Evolutionary conservation across 768 basidiomycete genomes (phyloP), one percentile per base, ranked within the genome.

Genomic region (Tubosaeta sp.): DNA sequence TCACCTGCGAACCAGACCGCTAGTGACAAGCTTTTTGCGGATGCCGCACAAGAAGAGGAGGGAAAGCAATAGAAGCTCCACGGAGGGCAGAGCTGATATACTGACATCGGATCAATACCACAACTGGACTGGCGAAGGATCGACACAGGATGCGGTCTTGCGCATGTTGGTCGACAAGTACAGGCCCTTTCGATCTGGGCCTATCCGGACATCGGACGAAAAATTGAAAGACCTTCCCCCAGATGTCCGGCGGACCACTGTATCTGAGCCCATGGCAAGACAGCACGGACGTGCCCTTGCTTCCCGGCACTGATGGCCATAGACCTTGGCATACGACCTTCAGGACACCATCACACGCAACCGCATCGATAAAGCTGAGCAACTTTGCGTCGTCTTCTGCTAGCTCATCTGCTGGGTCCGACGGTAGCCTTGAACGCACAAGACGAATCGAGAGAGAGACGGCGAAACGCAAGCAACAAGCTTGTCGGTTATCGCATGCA

Each of bases 101-200:
- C 22, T 22, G 22, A 7, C 10, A n/a, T n/a, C n/a, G 57, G 72
- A 69, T 44, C 74, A 79, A 58, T 72, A 85, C 32, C 73, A 79
- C 51, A 85, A 90, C 63, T 91, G 88, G 91, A 80, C 79, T 2
- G 88, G 88, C 0, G 87, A 92, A 11, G 91, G 92, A 66, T 73
- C 76, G 7, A 74, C 81, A 1, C 72, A 82, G 48, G 84, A 88
- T 69, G 78, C 83, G 9, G 9, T 29, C 29, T 29, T 29, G 29
- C 29, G 29, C 2, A 93, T 95, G 88, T 76, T 93, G 6, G 77
- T 91, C 32, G 91, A 93, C 73, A 87, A 89, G 64, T 85, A 92
- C 73, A 91, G 88, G 67, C 89, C 91, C 1, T 68, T 91, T 32
- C 77, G 88, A n/a, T 77, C 73, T 29, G 29, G 29, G 9, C 65